Base-by-base conservation (phyloP, 2,329 filamentous ascomycete genomes). In the Sporothrix brasiliensis region DNA sequence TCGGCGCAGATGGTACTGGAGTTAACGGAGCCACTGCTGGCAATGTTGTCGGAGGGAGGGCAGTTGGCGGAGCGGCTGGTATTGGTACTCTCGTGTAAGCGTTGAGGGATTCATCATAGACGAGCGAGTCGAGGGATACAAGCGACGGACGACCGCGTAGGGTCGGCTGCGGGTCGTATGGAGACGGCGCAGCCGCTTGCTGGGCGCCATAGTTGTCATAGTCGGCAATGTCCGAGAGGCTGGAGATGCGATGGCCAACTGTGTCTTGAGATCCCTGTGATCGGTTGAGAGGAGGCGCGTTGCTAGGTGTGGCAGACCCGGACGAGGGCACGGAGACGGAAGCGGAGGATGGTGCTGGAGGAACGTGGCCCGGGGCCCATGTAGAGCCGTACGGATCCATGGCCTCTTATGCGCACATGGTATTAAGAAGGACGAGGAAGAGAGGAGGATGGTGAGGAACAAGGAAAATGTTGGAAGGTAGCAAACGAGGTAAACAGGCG, bases 151-250 rank as follows among this genome's bases (percentile, higher is more conserved):
- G 79, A 16, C 77, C 77, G 9, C 78, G 77, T 41, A 80, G 72
- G 5, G 63, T 44, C 19, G 47, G 41, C 49, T 65, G 67, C 0
- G 44, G 41, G n/a, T 70, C 68, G 34, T 68, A 68, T 24, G 47
- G 16, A 10, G 63, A 44, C 13, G 39, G 41, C 5, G 50, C 67
- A 9, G 24, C 56, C 21, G 34, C 50, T 5, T 54, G 61, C 13
- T 66, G 58, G 10, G 65, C 21, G n/a, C 53, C n/a, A 76, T 94
- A 97, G 47, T 72, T 74, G 27, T 74, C 76, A 52, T 76, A 75
- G 71, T 77, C 76, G 54, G 75, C 72, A 34, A 79, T 74, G 54
- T 79, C 78, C 19, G 76, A 75, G 7, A 79, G 72, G 44, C 73
- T 76, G 19, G 77, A 76, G 65, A 78, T 78, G 69, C 70, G 71